Evolutionary conservation across 2,329 filamentous ascomycete species (phyloP), one percentile per base, ranked within the genome.

Genomic region (Trichoderma semiorbis): DNA sequence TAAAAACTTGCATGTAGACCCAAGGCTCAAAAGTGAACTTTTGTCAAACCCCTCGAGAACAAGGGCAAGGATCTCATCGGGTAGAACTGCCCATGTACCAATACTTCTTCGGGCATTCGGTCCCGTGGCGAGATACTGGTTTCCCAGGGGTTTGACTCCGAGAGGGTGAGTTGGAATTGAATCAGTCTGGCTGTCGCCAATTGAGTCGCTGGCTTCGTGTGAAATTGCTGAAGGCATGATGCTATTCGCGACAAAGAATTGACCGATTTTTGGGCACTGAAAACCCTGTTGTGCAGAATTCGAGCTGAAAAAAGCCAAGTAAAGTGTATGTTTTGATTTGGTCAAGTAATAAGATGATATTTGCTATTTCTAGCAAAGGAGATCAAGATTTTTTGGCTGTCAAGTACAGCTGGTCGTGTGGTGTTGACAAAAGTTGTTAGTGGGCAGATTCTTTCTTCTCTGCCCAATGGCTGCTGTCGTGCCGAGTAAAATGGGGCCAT

Each of bases 71-170:
- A 96, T 82, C 81, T 98, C 94, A 80, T 98, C 95, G 4, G 95
- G 92, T 68, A 97, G 83, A 50, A 81, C 79, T 71, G 87, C 86
- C 78, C 97, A 92, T 6, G 79, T 78, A 18, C 94, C 95, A 73
- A 90, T 87, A 50, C 84, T 86, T 63, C 84, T 81, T 72, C 93
- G 92, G 62, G 94, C 88, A 82, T 93, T 93, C 70, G 85, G 85
- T 3, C 84, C 85, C 14, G 89, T 85, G 24, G 90, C 89, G 57
- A 95, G 87, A 63, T 87, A 91, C 76, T 91, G 90, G 83, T 99
- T 98, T 47, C 95, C 96, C 73, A 92, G 87, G 1, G 96, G 95
- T 79, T 94, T 96, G 74, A 98, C 86, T 36, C 92, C 92, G 61
- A 97, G 84, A 47, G 94, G 94, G 84, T 98, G 95, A 50, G 86